Percentiles rank a stretch among this genome's conserved stretches.
Evolutionary conservation across 495 filamentous ascomycete species (phyloP).

Genomic region (Bacidia gigantensis): DNA sequence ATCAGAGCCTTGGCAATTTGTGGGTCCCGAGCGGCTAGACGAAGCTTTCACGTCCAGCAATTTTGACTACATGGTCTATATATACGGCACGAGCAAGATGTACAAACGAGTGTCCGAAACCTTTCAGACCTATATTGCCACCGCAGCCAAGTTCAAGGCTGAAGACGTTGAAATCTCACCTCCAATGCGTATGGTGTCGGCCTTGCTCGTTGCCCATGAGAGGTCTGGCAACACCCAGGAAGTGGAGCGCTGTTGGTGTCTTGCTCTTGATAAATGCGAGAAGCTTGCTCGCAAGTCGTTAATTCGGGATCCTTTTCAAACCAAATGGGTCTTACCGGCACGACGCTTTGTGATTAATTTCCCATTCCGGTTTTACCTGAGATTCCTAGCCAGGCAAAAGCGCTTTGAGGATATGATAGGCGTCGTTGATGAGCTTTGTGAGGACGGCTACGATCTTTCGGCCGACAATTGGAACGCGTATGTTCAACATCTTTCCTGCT

Average conservation of each 20-base stretch:
- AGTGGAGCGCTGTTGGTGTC: constrained; percentile 51
- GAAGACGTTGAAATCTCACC: constrained; percentile 18
- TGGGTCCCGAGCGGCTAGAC: constrained; percentile 14
- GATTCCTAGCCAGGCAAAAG: constrained; percentile 33
- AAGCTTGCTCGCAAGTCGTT: constrained; percentile 25
- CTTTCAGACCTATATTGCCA: constrained; percentile 36
- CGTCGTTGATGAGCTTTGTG: constrained; percentile 37
- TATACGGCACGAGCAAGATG: constrained; percentile 44
- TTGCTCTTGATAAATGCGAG: constrained; percentile 40
- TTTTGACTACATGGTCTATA: constrained; percentile 46
- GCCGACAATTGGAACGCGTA: constrained; percentile 38
- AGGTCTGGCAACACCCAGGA: constrained; percentile 40
- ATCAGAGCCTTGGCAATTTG: constrained; percentile 19
- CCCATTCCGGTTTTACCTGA: constrained; percentile 47
- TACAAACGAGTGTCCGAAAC: constrained; percentile 41
- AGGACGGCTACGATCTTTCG: constrained; percentile 53
- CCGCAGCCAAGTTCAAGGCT: constrained; percentile 21
- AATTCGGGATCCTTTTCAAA: constrained; percentile 13
- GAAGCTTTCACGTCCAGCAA: constrained; percentile 33
- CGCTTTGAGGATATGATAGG: constrained; percentile 33
- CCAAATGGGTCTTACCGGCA: constrained; percentile 31
- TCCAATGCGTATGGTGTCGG: constrained; percentile 46
- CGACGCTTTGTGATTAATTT: constrained; percentile 45
- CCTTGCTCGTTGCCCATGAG: constrained; percentile 50
- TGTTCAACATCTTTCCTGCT: constrained; percentile 35